A percentile compares a stretch with the other conserved stretches of the same genome.
Conservation (phyloP, 2,329 filamentous ascomycete species). For the Fusarium verticillioides region DNA sequence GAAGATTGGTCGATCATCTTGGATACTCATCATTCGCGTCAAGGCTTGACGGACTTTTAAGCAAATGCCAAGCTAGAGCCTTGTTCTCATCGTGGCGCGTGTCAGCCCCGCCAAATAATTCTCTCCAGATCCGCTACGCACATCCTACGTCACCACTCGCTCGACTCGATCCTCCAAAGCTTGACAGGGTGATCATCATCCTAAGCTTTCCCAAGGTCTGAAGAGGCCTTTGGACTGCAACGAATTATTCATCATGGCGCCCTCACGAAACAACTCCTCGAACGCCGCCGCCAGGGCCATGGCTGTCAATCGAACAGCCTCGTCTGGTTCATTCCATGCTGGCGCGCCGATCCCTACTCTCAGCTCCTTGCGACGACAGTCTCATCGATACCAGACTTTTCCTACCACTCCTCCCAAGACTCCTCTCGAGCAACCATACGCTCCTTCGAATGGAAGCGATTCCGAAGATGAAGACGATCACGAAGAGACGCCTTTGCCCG, state of each 20-base stretch:
- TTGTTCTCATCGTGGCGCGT: slow-evolving; percentile 35
- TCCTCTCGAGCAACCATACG: slow-evolving; percentile 62
- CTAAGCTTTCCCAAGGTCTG: slow-evolving; percentile 10
- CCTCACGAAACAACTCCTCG: slow-evolving; percentile 21
- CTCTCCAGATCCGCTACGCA: background rate
- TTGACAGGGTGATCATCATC: background rate
- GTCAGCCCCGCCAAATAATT: slow-evolving; percentile 36
- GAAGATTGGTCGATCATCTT: background rate
- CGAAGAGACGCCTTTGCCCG: slow-evolving; percentile 79
- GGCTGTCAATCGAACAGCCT: slow-evolving; percentile 40
- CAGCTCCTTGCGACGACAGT: slow-evolving; percentile 51
- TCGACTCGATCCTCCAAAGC: background rate
- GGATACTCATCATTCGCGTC: background rate
- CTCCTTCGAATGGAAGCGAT: slow-evolving; percentile 42
- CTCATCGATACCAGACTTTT: slow-evolving; percentile 82
- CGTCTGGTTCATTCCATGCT: slow-evolving; percentile 63
- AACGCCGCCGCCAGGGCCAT: slow-evolving; percentile 12
- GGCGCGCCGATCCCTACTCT: slow-evolving; percentile 60
- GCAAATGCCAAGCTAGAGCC: slow-evolving; percentile 21
- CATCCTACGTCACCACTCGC: slow-evolving; percentile 32
- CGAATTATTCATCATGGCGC: slow-evolving; percentile 33
- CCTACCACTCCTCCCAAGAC: slow-evolving; percentile 78
- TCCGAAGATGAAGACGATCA: slow-evolving; percentile 50
- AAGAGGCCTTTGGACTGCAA: background rate
- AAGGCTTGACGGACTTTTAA: background rate